Evolutionary conservation across 306 rosid genomes (phyloP), one percentile per base, ranked within the genome.

Genomic region (Mucuna pruriens): DNA sequence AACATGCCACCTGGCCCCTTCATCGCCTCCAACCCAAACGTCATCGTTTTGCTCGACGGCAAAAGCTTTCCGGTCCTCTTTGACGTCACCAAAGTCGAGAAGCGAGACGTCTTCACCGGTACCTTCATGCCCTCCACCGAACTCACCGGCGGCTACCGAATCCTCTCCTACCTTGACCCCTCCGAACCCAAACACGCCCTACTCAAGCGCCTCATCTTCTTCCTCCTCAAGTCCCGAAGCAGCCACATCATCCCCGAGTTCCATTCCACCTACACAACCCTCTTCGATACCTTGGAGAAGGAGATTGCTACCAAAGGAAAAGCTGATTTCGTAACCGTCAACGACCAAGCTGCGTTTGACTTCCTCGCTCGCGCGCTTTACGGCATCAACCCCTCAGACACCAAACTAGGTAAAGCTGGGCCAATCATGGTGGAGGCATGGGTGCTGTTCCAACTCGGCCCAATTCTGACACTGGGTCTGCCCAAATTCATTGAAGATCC

Each of bases 1-100:
- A 95, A 95, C 77, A 88, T 93, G 92, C 99, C 99, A 1, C 99
- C 99, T 0, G 99, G 99, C 2, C 97, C 96, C 0, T 79, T 86
- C 77, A 87, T 93, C 29, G 13, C 96, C 4, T 12, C 82, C 5
- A 69, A 89, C 40, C 75, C 99, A 12, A 83, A 82, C 3, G 99
- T 95, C 77, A 74, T 95, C 75, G 89, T 85, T 49, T 69, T 95
- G 15, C 98, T 95, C 33, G 99, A 95, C 84, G 98, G 88, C 1
- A 93, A 91, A 76, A 86, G 91, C 61, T 95, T 95, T 74, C 96
- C 97, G 0, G 81, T 88, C 3, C 97, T 95, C 65, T 95, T 95
- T 42, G 99, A 95, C 74, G 70, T 75, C 13, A 51, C 86, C 13
- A 90, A 91, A 73, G 99, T 95, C 3, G 98, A 91, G 25, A 95